A percentile compares a stretch with the other conserved stretches of the same genome.
Conservation (phyloP, 2,329 filamentous ascomycete genomes). For the Parastagonospora nodorum region DNA sequence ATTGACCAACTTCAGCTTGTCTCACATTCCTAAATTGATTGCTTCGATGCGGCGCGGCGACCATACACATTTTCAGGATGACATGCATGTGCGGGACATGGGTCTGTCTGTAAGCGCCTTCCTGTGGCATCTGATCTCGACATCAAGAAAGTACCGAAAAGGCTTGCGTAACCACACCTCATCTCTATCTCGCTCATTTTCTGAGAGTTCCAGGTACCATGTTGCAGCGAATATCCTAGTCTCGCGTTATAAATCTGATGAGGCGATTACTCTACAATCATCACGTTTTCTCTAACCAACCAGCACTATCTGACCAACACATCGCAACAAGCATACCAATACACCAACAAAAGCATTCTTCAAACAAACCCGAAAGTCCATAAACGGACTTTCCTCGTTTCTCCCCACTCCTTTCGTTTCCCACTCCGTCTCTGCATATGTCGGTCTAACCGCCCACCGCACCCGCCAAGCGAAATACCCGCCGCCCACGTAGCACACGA, state of each 20-base stretch:
- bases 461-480: slow-evolving; percentile 10
- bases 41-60: not conserved
- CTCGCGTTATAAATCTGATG: too few relatives aligned
- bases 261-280: too few relatives aligned
- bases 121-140: not conserved
- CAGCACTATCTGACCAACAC: not conserved
- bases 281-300: too few relatives aligned
- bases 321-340: not conserved
- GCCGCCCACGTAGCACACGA: slow-evolving; percentile 11
- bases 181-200: not conserved
- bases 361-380: not conserved
- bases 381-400: not conserved
- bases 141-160: not conserved
- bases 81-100: slow-evolving; percentile 4
- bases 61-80: too few relatives aligned
- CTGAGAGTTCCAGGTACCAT: not conserved
- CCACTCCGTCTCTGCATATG: not conserved
- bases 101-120: slow-evolving; percentile 3
- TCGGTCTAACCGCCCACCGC: slow-evolving; percentile 1
- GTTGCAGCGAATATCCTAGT: not conserved
- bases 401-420: not conserved
- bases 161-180: not conserved
- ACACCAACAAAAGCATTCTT: not conserved
- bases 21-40: too few relatives aligned
- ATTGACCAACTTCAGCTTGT: too few relatives aligned